phyloP scores from a whole-genome alignment of 2,329 filamentous ascomycete genomes.

The Hypomyces perniciosus region DNA sequence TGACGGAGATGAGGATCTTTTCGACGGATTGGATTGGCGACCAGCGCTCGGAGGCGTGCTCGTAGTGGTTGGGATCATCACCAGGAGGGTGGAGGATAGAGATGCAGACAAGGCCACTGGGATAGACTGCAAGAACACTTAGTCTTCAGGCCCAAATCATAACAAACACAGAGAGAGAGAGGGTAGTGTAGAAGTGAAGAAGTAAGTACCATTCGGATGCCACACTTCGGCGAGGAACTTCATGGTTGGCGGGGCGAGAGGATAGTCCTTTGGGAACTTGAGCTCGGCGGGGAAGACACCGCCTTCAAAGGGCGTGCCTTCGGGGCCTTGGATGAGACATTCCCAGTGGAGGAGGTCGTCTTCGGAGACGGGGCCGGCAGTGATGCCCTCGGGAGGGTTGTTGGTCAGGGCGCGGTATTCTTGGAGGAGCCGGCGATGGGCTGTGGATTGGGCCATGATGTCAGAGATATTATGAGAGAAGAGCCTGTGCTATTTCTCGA shows the following conservation, averaged over 20 bases:
- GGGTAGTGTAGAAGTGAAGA: neutral
- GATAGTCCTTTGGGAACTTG: conserved; percentile 93
- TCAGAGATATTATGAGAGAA: neutral
- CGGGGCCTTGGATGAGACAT: conserved; percentile 89
- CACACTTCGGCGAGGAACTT: conserved; percentile 90
- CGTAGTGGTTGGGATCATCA: conserved; percentile 97
- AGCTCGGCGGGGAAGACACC: conserved; percentile 93
- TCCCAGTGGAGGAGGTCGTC: conserved; percentile 97
- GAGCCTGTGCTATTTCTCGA: neutral
- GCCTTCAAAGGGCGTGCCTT: conserved; percentile 92
- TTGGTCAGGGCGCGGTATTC: conserved; percentile 93
- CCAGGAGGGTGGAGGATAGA: conserved; percentile 96
- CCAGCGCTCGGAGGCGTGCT: conserved; percentile 93
- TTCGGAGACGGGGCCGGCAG: conserved; percentile 84
- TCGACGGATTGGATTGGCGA: conserved; percentile 95
- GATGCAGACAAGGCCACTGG: conserved; percentile 89
- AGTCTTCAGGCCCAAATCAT: neutral
- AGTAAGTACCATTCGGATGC: conserved; percentile 79
- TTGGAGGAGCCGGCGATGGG: conserved; percentile 79
- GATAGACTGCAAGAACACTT: conserved; percentile 61
- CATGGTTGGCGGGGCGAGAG: conserved; percentile 93
- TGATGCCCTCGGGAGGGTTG: conserved; percentile 96
- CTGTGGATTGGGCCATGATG: conserved; percentile 53
- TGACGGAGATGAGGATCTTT: conserved; percentile 93
- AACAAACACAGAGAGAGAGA: conserved; percentile 2